Evolutionary conservation across 805 yeast genomes (phyloP), one percentile per base, ranked within the genome.

Genomic region (Ogataea paradorogensis): DNA sequence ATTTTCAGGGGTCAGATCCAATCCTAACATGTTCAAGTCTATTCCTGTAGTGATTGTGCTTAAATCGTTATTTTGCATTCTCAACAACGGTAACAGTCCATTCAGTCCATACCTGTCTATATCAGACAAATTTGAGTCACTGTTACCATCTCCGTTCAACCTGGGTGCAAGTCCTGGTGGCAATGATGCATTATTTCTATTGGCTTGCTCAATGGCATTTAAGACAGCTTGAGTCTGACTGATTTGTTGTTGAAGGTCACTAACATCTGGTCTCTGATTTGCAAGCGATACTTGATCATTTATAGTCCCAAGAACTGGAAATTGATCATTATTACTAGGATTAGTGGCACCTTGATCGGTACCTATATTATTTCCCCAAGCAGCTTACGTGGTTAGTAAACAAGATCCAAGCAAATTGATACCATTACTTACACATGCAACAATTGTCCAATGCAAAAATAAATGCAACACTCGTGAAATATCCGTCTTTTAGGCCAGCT

Each of bases 1-100:
- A n/a, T 63, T 65, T 28, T 66, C 69, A 18, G 63, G 60, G 3
- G 67, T 57, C 48, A 85, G 62, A 50, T 82, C 81, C 29, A 84
- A 63, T 1, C 91, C 93, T 24, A 82, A 59, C 53, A 78, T 73
- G 41, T 74, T 76, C 31, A 86, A 63, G 55, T 88, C 95, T 20
- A 80, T 79, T 8, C 95, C 95, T 40, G 84, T 69, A 5, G 90
- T 84, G 35, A 83, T 76, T 15, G 78, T 71, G 9, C 79, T 74
- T 43, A 78, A 74, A 43, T 83, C 91, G 25, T 62, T 70, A 43
- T 75, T 73, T 38, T 81, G 86, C 74, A 77, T 74, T 40, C 73
- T 73, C 33, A 84, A 68, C 14, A 85, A 67, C 13, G 80, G 70
- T 11, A 74, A 50, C 27, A 87, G 63, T 0, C 89, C 90, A 40